A percentile compares a stretch with the other conserved stretches of the same genome.
These are phyloP conservation scores for Corylus americana DNA, from an alignment of 306 rosid species.

Conservation along the genomic window DNA sequence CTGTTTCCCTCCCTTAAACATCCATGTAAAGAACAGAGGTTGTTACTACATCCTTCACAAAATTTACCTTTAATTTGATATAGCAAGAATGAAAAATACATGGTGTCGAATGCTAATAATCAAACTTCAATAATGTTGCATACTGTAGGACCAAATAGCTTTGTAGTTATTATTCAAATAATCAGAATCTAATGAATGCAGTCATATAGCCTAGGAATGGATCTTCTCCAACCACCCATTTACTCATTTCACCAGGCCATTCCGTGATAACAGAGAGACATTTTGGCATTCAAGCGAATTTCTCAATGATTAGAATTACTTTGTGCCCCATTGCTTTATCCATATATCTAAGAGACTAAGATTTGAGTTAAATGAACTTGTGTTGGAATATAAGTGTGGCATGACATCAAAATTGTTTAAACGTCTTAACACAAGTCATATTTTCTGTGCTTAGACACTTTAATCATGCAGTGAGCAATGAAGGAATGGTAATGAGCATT, in stretches of 20 bases:
- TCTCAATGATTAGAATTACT: background rate
- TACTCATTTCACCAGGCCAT: background rate
- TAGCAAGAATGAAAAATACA: background rate
- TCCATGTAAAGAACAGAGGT: constrained; percentile 27
- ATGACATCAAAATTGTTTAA: background rate
- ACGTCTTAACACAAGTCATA: background rate
- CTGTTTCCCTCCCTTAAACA: background rate
- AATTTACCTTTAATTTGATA: background rate
- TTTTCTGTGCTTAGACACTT: background rate
- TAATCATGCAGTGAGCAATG: background rate
- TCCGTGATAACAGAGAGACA: background rate
- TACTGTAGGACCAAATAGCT: constrained; percentile 13
- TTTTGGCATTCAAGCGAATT: background rate
- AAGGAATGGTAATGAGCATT: background rate
- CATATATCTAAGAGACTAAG: background rate
- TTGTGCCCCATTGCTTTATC: background rate
- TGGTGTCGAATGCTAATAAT: background rate
- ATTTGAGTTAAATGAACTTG: background rate
- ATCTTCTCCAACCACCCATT: background rate
- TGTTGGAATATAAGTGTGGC: background rate
- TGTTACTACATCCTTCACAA: background rate
- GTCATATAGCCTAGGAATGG: background rate
- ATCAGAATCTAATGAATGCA: constrained; percentile 27
- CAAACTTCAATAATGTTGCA: background rate
- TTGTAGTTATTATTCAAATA: background rate